These are phyloP conservation scores for Plasmodium cynomolgi DNA, from an alignment of 169 alveolate genomes.

Conservation along the genomic window DNA sequence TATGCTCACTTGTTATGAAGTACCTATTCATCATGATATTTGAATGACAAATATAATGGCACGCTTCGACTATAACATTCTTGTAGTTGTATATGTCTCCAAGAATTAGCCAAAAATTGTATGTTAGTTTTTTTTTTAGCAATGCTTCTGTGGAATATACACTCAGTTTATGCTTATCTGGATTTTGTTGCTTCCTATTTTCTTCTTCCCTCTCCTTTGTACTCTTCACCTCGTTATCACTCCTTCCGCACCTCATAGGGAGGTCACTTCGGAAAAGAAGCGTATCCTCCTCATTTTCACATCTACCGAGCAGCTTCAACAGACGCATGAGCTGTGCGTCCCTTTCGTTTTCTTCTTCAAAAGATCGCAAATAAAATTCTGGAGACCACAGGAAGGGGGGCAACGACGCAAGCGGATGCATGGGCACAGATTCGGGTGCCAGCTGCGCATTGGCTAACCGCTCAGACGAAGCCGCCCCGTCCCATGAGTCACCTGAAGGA, in stretches of 20 bases:
- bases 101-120: constrained; percentile 28
- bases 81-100: constrained; percentile 53
- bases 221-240: background rate
- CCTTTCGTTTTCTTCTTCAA: constrained; percentile 16
- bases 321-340: constrained; percentile 50
- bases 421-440: background rate
- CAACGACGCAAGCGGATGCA: background rate
- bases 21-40: background rate
- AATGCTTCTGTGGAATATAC: background rate
- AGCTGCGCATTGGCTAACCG: background rate
- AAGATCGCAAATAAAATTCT: background rate
- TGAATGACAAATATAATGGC: constrained; percentile 9
- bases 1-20: constrained; percentile 2
- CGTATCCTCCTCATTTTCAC: background rate
- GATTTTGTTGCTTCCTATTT: background rate
- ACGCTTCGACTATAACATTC: constrained; percentile 27
- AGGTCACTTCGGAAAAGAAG: background rate
- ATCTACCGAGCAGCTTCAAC: constrained; percentile 19
- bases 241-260: background rate
- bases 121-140: constrained; percentile 34
- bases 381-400: constrained; percentile 6
- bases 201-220: background rate
- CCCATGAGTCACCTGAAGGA: background rate
- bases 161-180: background rate
- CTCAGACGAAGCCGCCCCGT: background rate